phyloP scores from a whole-genome alignment of 345 rosid genomes.

The Syzygium oleosum region DNA sequence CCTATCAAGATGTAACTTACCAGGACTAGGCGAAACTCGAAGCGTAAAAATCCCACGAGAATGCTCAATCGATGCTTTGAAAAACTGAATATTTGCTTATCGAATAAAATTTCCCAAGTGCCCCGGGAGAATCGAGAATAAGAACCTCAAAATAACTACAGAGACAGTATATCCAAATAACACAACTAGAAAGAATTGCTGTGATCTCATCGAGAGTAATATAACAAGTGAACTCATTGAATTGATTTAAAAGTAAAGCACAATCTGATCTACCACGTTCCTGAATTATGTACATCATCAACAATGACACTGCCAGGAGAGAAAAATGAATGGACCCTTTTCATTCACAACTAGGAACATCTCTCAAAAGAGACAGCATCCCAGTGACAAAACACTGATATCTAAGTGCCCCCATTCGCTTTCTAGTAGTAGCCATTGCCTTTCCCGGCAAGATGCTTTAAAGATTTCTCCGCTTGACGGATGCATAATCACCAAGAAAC shows the following conservation, averaged over 20 bases:
- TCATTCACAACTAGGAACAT: neutral
- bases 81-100: neutral
- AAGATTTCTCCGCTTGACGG: neutral
- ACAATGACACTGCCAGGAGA: neutral
- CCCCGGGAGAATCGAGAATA: neutral
- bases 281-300: neutral
- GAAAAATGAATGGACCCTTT: neutral
- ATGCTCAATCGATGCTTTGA: neutral
- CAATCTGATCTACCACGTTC: neutral
- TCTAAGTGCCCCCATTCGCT: neutral
- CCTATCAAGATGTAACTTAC: neutral
- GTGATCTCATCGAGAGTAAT: no score
- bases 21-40: neutral
- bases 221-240: neutral
- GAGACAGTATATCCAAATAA: neutral
- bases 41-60: neutral
- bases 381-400: neutral
- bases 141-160: neutral
- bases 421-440: neutral
- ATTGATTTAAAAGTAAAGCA: neutral
- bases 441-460: neutral
- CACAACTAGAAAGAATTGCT: neutral
- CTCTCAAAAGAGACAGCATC: neutral
- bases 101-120: neutral
- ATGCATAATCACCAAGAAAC: neutral